Evolutionary conservation across 2,329 filamentous ascomycete species (phyloP), one percentile per base, ranked within the genome.

Genomic region (Aspergillus sergii): DNA sequence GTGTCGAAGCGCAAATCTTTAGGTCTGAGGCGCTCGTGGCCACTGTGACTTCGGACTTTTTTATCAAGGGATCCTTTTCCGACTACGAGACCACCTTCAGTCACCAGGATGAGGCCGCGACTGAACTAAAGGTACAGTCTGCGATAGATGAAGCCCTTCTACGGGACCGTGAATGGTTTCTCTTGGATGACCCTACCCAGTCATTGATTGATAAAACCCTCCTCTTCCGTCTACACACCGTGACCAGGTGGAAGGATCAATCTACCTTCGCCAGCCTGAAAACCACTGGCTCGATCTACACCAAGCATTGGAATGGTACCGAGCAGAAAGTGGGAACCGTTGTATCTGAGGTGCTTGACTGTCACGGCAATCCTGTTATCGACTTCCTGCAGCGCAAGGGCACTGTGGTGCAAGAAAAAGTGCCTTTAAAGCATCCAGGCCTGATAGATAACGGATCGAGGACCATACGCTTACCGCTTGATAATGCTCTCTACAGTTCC

Each of bases 381-480:
- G 62, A 64, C 45, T 64, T 64, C 43, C 45, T 64, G 12, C 19
- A n/a, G 10, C 59, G 62, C 6, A 60, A 60, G n/a, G 62, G 59
- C 2, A 21, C 28, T 19, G 39, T 41, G 16, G 7, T 41, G 12
- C 39, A 41, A 41, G 39, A 41, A 9, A 41, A n/a, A n/a, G 39
- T 41, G 7, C 39, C 39, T 41, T 10, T 41, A 4, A 41, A 41
- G 7, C 39, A 41, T 8, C 39, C 39, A 8, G 63, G 64, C 12
- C 36, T 10, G 60, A 62, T 11, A 58, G 34, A n/a, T 61, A 59
- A 5, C 59, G 60, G 3, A 85, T 98, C 64, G 88, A 90, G 66
- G 85, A 97, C 48, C 93, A 92, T 75, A 94, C 94, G 9, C 94
- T 94, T 59, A 89, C 92, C 23, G 94, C 94, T 64, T 91, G 92